These are phyloP conservation scores for Lepiota subincarnata DNA, from an alignment of 768 basidiomycete species.

Conservation along the genomic window DNA sequence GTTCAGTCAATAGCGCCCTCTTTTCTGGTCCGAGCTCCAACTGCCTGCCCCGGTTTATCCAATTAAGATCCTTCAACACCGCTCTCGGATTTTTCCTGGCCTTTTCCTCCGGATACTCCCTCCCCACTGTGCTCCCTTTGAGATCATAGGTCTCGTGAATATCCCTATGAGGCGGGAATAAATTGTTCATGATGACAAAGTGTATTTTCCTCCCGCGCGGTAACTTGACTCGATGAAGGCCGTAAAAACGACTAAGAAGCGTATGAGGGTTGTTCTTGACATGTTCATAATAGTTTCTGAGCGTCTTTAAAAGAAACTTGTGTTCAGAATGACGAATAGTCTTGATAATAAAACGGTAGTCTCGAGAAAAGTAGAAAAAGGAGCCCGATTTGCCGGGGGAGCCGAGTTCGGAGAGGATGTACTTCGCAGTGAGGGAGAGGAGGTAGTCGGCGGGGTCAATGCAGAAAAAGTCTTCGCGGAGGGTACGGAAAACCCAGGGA, in stretches of 20 bases:
- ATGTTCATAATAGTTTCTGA: slow-evolving; percentile 81
- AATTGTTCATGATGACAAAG: slow-evolving; percentile 99
- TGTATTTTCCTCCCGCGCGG: slow-evolving; percentile 94
- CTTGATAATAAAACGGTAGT: slow-evolving; percentile 99
- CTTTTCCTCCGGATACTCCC: slow-evolving; percentile 84
- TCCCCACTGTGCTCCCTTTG: slow-evolving; percentile 90
- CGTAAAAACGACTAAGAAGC: slow-evolving; percentile 90
- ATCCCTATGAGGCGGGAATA: slow-evolving; percentile 96
- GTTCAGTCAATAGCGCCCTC: slow-evolving; percentile 84
- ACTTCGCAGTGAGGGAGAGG: slow-evolving; percentile 92
- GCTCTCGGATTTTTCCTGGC: slow-evolving; percentile 77
- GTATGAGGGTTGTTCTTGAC: slow-evolving; percentile 91
- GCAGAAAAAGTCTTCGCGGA: slow-evolving; percentile 92
- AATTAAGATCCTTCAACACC: slow-evolving; percentile 94
- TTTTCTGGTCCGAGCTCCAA: slow-evolving; percentile 97
- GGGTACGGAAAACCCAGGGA: slow-evolving; percentile 94
- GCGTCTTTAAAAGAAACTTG: slow-evolving; percentile 83
- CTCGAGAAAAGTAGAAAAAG: slow-evolving; percentile 98
- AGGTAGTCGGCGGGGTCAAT: slow-evolving; percentile 98
- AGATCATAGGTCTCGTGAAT: slow-evolving; percentile 97
- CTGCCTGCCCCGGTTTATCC: slow-evolving; percentile 75
- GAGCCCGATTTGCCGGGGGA: slow-evolving; percentile 98
- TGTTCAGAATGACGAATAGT: slow-evolving; percentile 94
- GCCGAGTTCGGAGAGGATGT: slow-evolving; percentile 96
- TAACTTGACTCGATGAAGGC: slow-evolving; percentile 95